Percentiles rank a stretch among this genome's conserved stretches.
These are phyloP conservation scores for Phragmites australis DNA, from an alignment of 176 grass and related monocot species.

Conservation along the genomic window DNA sequence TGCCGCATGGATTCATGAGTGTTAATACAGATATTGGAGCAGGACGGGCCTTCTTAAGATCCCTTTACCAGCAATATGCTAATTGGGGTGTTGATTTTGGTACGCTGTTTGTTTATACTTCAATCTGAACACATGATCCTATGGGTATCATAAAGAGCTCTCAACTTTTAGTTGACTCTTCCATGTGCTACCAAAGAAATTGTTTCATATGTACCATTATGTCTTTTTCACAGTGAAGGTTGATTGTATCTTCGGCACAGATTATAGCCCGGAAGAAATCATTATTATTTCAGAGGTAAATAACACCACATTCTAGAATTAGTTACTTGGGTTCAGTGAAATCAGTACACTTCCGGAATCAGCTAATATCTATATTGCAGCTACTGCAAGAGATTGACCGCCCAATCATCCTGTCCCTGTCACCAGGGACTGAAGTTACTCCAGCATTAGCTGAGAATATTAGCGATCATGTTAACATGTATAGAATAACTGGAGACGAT, in stretches of 20 bases:
- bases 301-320: neutral
- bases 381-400: constrained; percentile 69
- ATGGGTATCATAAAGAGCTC: neutral
- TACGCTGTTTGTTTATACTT: constrained; percentile 29
- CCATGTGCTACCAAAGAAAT: neutral
- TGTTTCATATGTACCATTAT: constrained; percentile 19
- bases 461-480: constrained; percentile 71
- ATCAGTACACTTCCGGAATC: constrained; percentile 7
- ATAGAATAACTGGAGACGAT: constrained; percentile 90
- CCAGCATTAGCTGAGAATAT: constrained; percentile 66
- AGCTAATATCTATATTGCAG: constrained; percentile 45
- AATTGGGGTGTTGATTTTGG: constrained; percentile 96
- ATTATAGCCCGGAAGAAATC: constrained; percentile 78
- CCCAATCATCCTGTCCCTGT: constrained; percentile 75
- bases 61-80: constrained; percentile 78
- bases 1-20: constrained; percentile 88
- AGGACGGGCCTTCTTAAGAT: constrained; percentile 81
- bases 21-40: constrained; percentile 77
- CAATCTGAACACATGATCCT: neutral
- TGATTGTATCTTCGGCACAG: constrained; percentile 88
- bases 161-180: constrained; percentile 5
- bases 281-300: constrained; percentile 76
- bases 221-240: constrained; percentile 69
- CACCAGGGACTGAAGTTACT: constrained; percentile 70
- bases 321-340: constrained; percentile 7